Percentiles rank a stretch among this genome's conserved stretches.
Evolutionary conservation across 116 monocot species (phyloP).

Genomic region (Iris pallida): DNA sequence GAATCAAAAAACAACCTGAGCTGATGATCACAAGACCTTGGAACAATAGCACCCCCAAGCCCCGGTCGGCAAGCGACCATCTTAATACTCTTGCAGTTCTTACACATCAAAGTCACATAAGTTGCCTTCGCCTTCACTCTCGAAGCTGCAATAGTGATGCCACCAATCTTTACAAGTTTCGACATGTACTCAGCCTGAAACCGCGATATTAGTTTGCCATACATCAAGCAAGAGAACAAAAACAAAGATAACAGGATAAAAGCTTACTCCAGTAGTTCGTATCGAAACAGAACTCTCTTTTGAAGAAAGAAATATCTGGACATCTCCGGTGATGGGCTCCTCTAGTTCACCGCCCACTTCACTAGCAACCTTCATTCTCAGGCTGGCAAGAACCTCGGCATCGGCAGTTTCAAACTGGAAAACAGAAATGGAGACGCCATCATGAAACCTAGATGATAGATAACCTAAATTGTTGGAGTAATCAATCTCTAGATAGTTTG

Average conservation of each 20-base stretch:
- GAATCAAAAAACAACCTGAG: conserved; percentile 40
- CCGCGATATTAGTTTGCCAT: neutral
- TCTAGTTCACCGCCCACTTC: conserved; percentile 96
- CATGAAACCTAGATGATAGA: neutral
- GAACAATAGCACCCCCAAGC: conserved; percentile 94
- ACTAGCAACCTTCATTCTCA: conserved; percentile 76
- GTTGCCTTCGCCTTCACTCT: conserved; percentile 98
- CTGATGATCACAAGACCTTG: conserved; percentile 89
- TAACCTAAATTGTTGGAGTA: neutral
- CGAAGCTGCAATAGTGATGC: conserved; percentile 91
- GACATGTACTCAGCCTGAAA: conserved; percentile 89
- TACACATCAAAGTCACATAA: conserved; percentile 87
- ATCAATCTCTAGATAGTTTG: too few relatives aligned
- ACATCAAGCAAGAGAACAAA: neutral
- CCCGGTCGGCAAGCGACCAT: conserved; percentile 86
- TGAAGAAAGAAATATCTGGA: conserved; percentile 88
- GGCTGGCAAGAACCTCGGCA: conserved; percentile 76
- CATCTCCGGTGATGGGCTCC: conserved; percentile 87
- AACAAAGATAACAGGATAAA: neutral
- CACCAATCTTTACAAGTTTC: conserved; percentile 92
- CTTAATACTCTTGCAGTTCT: conserved; percentile 83
- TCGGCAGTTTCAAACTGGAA: conserved; percentile 88
- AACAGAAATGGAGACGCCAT: neutral
- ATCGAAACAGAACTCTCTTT: conserved; percentile 86
- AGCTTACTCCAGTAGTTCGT: conserved; percentile 67